Evolutionary conservation across 495 filamentous ascomycete species (phyloP).

Genomic region (Rusavskia elegans): DNA sequence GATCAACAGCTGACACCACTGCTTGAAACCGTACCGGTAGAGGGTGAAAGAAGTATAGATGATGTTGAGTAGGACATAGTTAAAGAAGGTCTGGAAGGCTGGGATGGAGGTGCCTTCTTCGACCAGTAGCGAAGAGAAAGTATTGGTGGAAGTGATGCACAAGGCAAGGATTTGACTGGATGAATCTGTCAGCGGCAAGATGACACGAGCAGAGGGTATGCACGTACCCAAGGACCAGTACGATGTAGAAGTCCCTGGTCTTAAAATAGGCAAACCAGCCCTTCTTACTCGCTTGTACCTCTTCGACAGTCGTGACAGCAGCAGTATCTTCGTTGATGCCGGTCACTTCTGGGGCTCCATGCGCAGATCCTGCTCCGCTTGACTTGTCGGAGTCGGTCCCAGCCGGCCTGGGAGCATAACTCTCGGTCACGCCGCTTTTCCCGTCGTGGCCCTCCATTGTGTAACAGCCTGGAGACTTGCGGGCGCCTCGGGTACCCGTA

Average conservation of each 20-base stretch:
- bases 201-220: neutral
- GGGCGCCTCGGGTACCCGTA: neutral
- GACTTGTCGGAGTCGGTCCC: neutral
- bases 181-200: neutral
- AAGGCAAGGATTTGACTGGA: slow-evolving; percentile 67
- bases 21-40: slow-evolving; percentile 63
- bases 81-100: slow-evolving; percentile 94
- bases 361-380: slow-evolving; percentile 4
- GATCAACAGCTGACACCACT: slow-evolving; percentile 44
- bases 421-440: slow-evolving; percentile 1
- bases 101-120: slow-evolving; percentile 62
- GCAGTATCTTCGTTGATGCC: slow-evolving; percentile 4
- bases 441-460: slow-evolving; percentile 3
- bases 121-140: slow-evolving; percentile 64
- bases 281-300: slow-evolving; percentile 27
- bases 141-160: slow-evolving; percentile 79
- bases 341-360: slow-evolving; percentile 12
- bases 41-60: slow-evolving; percentile 73
- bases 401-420: neutral
- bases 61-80: slow-evolving; percentile 69
- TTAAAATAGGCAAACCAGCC: slow-evolving; percentile 64
- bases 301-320: slow-evolving; percentile 17
- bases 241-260: slow-evolving; percentile 76
- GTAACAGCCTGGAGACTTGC: neutral
- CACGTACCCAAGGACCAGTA: slow-evolving; percentile 59